Evolutionary conservation across 306 rosid species (phyloP), one percentile per base, ranked within the genome.

Genomic region (Hippophae tibetana): DNA sequence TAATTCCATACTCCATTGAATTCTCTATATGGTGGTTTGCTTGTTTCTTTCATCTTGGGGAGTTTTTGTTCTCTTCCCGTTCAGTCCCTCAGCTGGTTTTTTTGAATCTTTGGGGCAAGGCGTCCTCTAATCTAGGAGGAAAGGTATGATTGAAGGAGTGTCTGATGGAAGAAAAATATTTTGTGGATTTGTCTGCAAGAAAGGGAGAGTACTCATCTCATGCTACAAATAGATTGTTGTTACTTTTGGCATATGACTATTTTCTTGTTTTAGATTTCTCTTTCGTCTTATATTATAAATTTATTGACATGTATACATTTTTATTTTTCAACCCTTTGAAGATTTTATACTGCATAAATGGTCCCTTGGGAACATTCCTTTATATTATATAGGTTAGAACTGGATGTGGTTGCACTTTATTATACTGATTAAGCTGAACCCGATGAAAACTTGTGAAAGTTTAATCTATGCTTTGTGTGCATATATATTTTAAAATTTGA

Each of bases 91-190:
- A 68, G 83, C 65, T 72, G 75, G 63, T 63, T 78, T 83, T 18
- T 74, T 70, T 59, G 52, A 74, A 72, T 74, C 82, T 82, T 80
- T 65, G 86, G 85, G 82, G 89, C 77, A 70, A 50, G 62, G 54
- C 38, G 5, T 51, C 70, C 53, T 60, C 69, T 66, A 54, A 25
- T 41, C 56, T 12, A 45, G 64, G 73, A 45, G 70, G 71, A 13
- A 9, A 14, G 62, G 23, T 42, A 51, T 56, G 55, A 53, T 67
- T 48, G 55, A 57, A 43, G 77, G 44, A 71, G 6, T 31, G 3
- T 31, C 4, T 31, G 38, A 31, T 31, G 49, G 65, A 54, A 49
- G 52, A 51, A 69, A 43, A 31, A 49, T 43, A 18, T 7, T 58
- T 50, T 60, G 43, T 7, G 49, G 40, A 12, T 31, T n/a, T 57